Percentiles rank a stretch among this genome's conserved stretches.
Conservation (phyloP, 768 basidiomycete genomes). For the Panaeolus papilionaceus region DNA sequence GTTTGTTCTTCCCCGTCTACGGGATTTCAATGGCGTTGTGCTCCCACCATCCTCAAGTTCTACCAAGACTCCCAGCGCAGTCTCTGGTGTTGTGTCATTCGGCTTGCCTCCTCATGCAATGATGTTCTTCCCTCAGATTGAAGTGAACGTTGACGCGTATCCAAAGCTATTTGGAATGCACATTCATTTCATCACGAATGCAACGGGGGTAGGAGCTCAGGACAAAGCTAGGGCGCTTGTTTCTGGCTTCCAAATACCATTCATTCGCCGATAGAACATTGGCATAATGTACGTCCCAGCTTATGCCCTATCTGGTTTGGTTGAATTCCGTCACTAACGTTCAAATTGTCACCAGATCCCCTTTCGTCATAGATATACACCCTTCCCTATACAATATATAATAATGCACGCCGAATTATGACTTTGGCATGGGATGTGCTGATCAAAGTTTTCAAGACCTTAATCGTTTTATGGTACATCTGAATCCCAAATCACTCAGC, state of each 20-base stretch:
- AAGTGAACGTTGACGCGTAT: conserved; percentile 92
- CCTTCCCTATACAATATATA: neutral
- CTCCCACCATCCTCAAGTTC: conserved; percentile 80
- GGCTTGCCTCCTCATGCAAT: conserved; percentile 87
- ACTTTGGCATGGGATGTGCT: neutral
- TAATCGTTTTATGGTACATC: no score
- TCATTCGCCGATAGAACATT: conserved; percentile 51
- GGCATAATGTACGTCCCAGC: neutral
- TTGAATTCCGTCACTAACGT: neutral
- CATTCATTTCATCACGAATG: conserved; percentile 92
- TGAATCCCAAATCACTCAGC: no score
- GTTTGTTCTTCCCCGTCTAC: conserved; percentile 92
- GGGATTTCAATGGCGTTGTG: conserved; percentile 86
- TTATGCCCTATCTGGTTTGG: no score
- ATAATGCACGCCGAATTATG: neutral
- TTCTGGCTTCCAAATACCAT: conserved; percentile 93
- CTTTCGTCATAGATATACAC: conserved; percentile 4
- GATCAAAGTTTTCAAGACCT: no score
- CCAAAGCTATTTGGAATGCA: conserved; percentile 90
- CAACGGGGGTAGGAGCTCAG: conserved; percentile 87
- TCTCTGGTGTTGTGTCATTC: conserved; percentile 88
- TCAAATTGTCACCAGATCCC: neutral
- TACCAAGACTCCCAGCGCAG: conserved; percentile 74
- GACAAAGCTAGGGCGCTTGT: conserved; percentile 86
- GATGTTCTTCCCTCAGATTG: conserved; percentile 94